Conservation (phyloP, 495 filamentous ascomycete genomes). For the Chaetomium cochliodes region DNA sequence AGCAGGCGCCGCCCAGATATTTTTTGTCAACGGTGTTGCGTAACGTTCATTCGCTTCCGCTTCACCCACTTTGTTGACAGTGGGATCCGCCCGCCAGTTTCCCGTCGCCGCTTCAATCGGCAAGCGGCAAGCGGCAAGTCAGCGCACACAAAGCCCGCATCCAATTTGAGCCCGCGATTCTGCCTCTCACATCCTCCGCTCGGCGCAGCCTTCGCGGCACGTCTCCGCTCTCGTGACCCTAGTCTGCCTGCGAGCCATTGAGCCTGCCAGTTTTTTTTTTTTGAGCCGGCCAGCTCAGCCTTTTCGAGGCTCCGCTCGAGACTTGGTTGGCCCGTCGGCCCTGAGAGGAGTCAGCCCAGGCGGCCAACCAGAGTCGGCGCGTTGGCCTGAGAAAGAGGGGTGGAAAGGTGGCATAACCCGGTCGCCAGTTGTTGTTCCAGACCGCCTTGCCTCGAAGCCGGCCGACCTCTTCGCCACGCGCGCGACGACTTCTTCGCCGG, state of each 20-base stretch:
- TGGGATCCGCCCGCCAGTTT: neutral
- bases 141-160: neutral
- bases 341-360: neutral
- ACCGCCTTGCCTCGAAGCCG: neutral
- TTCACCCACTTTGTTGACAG: neutral
- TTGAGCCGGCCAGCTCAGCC: conserved; percentile 1
- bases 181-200: conserved; percentile 2
- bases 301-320: neutral
- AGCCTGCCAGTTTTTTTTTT: neutral
- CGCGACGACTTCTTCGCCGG: conserved; percentile 10
- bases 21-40: neutral
- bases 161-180: conserved; percentile 4
- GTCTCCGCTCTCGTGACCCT: neutral
- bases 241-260: neutral
- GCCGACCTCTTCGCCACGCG: conserved; percentile 2
- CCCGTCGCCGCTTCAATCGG: neutral
- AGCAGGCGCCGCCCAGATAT: neutral
- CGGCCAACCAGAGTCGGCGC: conserved; percentile 12
- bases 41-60: neutral
- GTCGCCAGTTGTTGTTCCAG: conserved; percentile 4
- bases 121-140: neutral
- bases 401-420: neutral
- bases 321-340: neutral
- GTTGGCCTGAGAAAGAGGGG: conserved; percentile 6
- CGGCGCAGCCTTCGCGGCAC: neutral